These are phyloP conservation scores for Trichoderma sp. DNA, from an alignment of 2,329 filamentous ascomycete species.

Conservation along the genomic window DNA sequence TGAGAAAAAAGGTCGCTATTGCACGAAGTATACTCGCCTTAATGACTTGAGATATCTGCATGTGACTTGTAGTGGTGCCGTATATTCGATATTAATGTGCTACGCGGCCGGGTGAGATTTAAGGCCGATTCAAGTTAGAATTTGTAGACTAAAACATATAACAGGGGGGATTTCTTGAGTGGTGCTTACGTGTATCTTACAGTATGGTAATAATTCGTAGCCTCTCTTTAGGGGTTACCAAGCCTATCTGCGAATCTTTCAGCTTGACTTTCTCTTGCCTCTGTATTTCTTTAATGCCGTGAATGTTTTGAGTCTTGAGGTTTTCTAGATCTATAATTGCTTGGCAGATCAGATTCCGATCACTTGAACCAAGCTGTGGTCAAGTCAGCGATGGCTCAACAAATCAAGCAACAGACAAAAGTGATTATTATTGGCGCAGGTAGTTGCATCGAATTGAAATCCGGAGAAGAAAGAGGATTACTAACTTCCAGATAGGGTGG, in stretches of 20 bases:
- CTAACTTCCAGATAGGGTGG: not conserved
- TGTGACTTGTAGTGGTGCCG: not conserved
- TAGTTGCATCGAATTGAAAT: not conserved
- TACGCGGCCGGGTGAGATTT: not conserved
- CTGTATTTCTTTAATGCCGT: too few relatives aligned
- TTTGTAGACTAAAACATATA: not conserved
- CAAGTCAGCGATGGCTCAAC: not conserved
- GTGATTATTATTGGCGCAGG: not conserved
- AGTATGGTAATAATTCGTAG: not conserved
- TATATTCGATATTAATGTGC: not conserved
- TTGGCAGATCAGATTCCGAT: not conserved
- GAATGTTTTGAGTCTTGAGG: too few relatives aligned
- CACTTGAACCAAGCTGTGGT: not conserved
- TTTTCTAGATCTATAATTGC: not conserved
- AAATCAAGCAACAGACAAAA: not conserved
- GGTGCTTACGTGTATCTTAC: slow-evolving; percentile 7
- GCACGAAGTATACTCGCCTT: not conserved
- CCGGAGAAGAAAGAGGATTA: not conserved
- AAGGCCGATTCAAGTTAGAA: not conserved
- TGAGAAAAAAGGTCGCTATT: not conserved
- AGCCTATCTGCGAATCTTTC: not conserved
- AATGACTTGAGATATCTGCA: not conserved
- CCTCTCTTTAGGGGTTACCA: not conserved
- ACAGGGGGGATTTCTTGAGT: not conserved
- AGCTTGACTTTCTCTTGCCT: not conserved